phyloP scores from a whole-genome alignment of 495 filamentous ascomycete species.

The Hypoxylon crocopeplum region DNA sequence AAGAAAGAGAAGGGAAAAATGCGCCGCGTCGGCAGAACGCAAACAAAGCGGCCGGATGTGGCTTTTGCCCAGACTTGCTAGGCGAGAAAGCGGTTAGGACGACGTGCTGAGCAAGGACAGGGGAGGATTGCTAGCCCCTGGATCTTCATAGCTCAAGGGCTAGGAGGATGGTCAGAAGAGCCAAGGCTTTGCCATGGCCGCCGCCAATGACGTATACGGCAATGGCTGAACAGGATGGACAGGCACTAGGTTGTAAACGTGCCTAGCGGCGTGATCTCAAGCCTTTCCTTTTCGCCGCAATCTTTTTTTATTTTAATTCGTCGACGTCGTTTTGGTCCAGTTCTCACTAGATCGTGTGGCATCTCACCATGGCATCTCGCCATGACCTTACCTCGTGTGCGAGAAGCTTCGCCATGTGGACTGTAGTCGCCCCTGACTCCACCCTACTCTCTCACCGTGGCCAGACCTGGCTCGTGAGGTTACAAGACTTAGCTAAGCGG shows the following conservation, averaged over 20 bases:
- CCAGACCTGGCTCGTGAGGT: not conserved
- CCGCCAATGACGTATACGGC: conserved; percentile 25
- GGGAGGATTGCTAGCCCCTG: conserved; percentile 17
- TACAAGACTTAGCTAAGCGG: conserved; percentile 18
- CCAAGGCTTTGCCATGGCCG: not conserved
- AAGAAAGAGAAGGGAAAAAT: conserved; percentile 11
- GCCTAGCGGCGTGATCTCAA: conserved; percentile 18
- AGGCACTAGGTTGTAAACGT: conserved; percentile 23
- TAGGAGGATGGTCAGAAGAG: not conserved
- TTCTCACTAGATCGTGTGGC: too few species aligned
- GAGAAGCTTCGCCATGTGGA: not conserved
- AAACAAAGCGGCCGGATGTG: conserved; percentile 23
- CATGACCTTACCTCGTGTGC: too few species aligned
- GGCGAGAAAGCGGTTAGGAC: conserved; percentile 10
- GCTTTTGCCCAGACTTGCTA: conserved; percentile 23
- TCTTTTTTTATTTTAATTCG: conserved; percentile 3
- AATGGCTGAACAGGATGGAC: conserved; percentile 25
- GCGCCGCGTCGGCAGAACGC: conserved; percentile 28
- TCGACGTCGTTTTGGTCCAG: conserved; percentile 1
- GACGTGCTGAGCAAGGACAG: conserved; percentile 3
- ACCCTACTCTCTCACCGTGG: conserved; percentile 9
- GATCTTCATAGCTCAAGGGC: conserved; percentile 10
- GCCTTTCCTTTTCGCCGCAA: conserved; percentile 32
- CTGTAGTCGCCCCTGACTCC: not conserved
- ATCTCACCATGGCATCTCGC: not conserved